Percentiles rank a stretch among this genome's conserved stretches.
Evolutionary conservation across 257 asterid genomes (phyloP).

Genomic region (Prunella vulgaris): DNA sequence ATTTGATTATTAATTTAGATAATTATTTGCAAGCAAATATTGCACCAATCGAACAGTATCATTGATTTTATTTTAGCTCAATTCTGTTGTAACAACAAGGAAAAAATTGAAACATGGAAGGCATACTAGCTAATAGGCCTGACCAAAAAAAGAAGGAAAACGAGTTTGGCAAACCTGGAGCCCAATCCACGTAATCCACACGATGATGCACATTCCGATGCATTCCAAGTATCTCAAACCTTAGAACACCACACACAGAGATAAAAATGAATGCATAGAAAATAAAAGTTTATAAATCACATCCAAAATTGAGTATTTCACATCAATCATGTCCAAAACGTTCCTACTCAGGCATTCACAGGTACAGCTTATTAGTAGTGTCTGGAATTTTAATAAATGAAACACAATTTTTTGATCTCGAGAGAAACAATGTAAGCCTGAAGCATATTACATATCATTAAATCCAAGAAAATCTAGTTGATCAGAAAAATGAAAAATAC

Average conservation of each 20-base stretch:
- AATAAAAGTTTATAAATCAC: not conserved
- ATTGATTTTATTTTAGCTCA: not conserved
- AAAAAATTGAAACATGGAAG: constrained; percentile 1
- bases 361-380: not conserved
- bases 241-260: constrained; percentile 21
- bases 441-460: not conserved
- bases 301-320: constrained; percentile 10
- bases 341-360: not conserved
- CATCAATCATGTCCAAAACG: not conserved
- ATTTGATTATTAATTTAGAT: constrained; percentile 17
- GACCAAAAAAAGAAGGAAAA: not conserved
- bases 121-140: not conserved
- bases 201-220: constrained; percentile 87
- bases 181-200: constrained; percentile 98
- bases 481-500: not conserved
- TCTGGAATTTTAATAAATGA: not conserved
- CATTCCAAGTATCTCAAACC: constrained; percentile 85
- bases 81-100: not conserved
- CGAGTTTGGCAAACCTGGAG: constrained; percentile 66
- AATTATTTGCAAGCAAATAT: not conserved
- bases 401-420: not conserved
- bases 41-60: constrained; percentile 7
- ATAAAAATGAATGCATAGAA: constrained; percentile 7
- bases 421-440: not conserved
- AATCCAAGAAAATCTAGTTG: not conserved